Conservation (phyloP, 148 eudicot species). For the Vaccinium corymbosum region DNA sequence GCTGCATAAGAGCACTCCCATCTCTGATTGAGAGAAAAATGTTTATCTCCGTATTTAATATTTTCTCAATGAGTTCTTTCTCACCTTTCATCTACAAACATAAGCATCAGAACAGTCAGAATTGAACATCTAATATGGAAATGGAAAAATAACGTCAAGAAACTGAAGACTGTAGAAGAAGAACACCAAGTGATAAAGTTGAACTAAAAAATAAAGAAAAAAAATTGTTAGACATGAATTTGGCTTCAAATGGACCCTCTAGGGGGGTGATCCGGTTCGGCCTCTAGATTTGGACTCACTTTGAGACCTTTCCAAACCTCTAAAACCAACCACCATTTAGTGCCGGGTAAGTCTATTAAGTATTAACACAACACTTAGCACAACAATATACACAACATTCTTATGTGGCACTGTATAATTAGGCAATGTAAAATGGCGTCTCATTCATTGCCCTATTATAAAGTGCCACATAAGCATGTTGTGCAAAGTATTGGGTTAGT, state of each 20-base stretch:
- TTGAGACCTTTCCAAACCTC: too few species aligned
- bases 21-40: conserved; percentile 87
- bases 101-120: not conserved
- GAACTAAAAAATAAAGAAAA: not conserved
- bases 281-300: too few species aligned
- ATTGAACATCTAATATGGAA: not conserved
- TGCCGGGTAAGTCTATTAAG: too few species aligned
- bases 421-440: too few species aligned
- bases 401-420: too few species aligned
- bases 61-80: conserved; percentile 79
- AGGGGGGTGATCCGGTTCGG: too few species aligned
- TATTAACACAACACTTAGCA: too few species aligned
- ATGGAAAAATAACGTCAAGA: not conserved
- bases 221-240: not conserved
- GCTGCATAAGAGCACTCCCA: conserved; percentile 97
- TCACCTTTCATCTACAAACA: conserved; percentile 87
- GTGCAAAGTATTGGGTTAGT: too few species aligned
- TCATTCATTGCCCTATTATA: too few species aligned
- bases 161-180: not conserved
- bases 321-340: too few species aligned
- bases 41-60: conserved; percentile 89
- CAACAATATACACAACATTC: too few species aligned
- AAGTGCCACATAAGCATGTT: too few species aligned
- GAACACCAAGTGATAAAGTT: not conserved
- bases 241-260: not conserved